A percentile compares a stretch with the other conserved stretches of the same genome.
Evolutionary conservation across 2,329 filamentous ascomycete species (phyloP).

Genomic region (Fusarium sacchari): DNA sequence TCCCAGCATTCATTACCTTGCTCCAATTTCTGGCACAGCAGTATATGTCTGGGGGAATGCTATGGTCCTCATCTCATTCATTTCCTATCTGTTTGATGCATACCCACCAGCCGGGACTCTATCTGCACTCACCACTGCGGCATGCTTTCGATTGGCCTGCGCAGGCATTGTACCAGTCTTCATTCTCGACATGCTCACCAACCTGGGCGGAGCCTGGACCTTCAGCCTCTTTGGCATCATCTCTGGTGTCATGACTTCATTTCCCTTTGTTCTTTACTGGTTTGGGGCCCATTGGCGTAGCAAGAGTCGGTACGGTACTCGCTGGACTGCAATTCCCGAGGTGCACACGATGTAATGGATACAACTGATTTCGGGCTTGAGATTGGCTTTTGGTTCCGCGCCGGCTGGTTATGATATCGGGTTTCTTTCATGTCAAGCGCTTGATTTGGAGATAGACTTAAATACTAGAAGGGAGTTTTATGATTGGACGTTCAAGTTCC

Average conservation of each 20-base stretch:
- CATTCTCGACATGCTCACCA: neutral
- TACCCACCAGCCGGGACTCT: neutral
- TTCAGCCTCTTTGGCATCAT: constrained; percentile 4
- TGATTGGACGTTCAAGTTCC: neutral
- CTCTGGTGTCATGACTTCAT: neutral
- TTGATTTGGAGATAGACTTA: neutral
- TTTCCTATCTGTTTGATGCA: constrained; percentile 1
- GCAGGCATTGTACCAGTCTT: neutral
- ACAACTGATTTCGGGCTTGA: too few relatives aligned
- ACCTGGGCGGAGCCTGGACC: neutral
- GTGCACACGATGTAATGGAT: neutral
- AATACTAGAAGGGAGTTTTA: accelerated
- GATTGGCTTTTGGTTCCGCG: accelerated
- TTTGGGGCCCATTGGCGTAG: neutral
- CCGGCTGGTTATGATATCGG: neutral
- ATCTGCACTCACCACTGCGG: neutral
- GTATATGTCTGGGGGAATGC: neutral
- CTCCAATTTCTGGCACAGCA: neutral
- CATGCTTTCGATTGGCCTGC: neutral
- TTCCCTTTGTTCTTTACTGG: neutral
- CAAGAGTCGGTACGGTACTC: neutral
- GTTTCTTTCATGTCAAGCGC: neutral
- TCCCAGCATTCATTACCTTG: neutral
- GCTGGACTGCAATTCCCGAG: neutral
- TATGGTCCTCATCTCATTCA: constrained; percentile 4